Evolutionary conservation across 1,139 yeast genomes (phyloP).

Genomic region (Yueomyces sp.): DNA sequence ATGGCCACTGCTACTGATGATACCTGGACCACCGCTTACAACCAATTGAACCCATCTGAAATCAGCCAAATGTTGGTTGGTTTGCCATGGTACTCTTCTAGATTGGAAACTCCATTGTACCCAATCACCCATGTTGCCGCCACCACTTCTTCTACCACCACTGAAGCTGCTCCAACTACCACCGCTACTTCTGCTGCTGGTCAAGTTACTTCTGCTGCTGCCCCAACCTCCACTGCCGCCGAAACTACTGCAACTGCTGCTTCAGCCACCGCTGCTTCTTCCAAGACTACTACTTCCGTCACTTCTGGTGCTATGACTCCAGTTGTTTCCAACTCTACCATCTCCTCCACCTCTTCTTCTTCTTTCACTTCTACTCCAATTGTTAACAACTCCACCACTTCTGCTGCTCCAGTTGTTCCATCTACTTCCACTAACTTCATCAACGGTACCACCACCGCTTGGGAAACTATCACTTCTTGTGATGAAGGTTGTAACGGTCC

Average conservation of each 20-base stretch:
- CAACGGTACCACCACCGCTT: slow-evolving; percentile 5
- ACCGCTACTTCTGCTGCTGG: neutral
- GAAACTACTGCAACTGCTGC: slow-evolving; percentile 9
- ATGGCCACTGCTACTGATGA: slow-evolving; percentile 30
- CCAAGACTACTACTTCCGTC: slow-evolving; percentile 5
- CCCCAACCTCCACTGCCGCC: neutral
- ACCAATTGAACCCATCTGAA: slow-evolving; percentile 15
- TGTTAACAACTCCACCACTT: neutral
- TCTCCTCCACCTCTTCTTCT: neutral
- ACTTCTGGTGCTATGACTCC: neutral
- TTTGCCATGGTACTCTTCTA: slow-evolving; percentile 32
- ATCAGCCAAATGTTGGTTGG: slow-evolving; percentile 26
- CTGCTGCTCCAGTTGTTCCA: slow-evolving; percentile 9
- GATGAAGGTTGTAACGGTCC: neutral
- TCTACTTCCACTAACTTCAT: slow-evolving; percentile 1
- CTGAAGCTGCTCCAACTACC: slow-evolving; percentile 2
- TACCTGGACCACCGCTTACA: slow-evolving; percentile 28
- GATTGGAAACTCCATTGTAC: slow-evolving; percentile 17
- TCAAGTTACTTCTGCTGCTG: neutral
- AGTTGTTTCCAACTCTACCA: neutral
- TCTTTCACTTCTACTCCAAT: neutral
- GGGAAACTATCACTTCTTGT: neutral
- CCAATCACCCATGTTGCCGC: slow-evolving; percentile 2
- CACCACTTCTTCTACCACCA: neutral
- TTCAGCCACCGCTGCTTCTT: slow-evolving; percentile 4